Percentiles rank a stretch among this genome's conserved stretches.
Conservation (phyloP, 257 asterid species). For the Solanum corneliomulleri region DNA sequence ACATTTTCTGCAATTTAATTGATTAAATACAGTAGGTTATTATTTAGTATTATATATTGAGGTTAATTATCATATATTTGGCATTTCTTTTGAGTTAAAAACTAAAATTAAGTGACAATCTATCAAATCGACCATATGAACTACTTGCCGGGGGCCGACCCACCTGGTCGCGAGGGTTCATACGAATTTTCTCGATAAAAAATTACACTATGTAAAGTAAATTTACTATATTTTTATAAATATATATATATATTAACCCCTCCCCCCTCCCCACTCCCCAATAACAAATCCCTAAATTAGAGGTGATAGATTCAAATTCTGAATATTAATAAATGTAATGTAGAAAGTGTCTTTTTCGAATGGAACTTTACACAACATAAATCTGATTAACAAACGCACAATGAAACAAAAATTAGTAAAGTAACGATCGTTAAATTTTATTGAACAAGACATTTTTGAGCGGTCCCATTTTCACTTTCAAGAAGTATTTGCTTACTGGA, state of each 20-base stretch:
- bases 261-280: no score
- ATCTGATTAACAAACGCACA: neutral
- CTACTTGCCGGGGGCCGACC: neutral
- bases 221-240: no score
- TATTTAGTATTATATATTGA: neutral
- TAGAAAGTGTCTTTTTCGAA: neutral
- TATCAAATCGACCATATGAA: neutral
- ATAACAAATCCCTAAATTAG: neutral
- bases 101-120: neutral
- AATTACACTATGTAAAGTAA: no score
- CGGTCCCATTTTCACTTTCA: neutral
- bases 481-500: neutral
- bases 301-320: rapidly evolving
- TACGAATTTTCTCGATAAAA: no score
- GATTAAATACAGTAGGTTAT: neutral
- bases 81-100: neutral
- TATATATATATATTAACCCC: no score
- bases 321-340: neutral
- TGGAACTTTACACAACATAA: rapidly evolving
- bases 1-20: neutral
- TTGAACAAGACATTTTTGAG: neutral
- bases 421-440: neutral
- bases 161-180: no score
- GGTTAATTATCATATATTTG: neutral
- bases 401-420: neutral